phyloP scores from a whole-genome alignment of 1,284 basidiomycete genomes.

The Lentinula novae-zelandiae region DNA sequence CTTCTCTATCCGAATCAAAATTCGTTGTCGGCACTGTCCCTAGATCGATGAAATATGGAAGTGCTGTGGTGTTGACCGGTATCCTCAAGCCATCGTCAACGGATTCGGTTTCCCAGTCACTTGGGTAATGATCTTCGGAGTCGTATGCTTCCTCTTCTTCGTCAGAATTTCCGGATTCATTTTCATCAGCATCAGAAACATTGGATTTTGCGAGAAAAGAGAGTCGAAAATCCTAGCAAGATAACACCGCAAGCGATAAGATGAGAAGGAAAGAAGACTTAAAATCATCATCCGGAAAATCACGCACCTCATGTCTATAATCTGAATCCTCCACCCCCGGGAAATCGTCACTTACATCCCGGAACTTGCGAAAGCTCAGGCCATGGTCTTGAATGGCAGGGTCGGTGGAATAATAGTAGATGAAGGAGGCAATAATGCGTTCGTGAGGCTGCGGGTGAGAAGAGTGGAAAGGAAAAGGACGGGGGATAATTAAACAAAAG shows the following conservation, averaged over 20 bases:
- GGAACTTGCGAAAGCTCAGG: slow-evolving; percentile 13
- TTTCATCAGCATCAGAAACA: background rate
- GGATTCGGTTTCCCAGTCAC: slow-evolving; percentile 14
- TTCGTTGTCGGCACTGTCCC: slow-evolving; percentile 10
- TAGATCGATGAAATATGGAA: background rate
- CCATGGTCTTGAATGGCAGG: slow-evolving; percentile 14
- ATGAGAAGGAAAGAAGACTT: too few species aligned
- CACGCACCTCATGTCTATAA: background rate
- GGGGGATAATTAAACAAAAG: background rate
- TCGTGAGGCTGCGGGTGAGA: slow-evolving; percentile 15
- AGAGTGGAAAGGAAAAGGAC: too few species aligned
- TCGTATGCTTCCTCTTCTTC: background rate
- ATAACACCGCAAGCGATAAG: background rate
- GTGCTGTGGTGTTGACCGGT: background rate
- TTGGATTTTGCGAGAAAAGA: background rate
- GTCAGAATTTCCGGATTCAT: background rate
- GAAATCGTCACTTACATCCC: slow-evolving; percentile 6
- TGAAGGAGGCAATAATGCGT: slow-evolving; percentile 16
- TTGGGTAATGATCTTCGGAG: slow-evolving; percentile 11
- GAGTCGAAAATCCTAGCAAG: background rate
- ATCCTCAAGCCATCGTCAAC: background rate
- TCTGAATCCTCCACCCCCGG: slow-evolving; percentile 1
- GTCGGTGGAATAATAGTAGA: slow-evolving; percentile 19
- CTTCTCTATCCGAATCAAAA: background rate
- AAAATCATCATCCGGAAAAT: too few species aligned